These are phyloP conservation scores for Penicillium macrosclerotiorum DNA, from an alignment of 495 filamentous ascomycete species.

Conservation along the genomic window DNA sequence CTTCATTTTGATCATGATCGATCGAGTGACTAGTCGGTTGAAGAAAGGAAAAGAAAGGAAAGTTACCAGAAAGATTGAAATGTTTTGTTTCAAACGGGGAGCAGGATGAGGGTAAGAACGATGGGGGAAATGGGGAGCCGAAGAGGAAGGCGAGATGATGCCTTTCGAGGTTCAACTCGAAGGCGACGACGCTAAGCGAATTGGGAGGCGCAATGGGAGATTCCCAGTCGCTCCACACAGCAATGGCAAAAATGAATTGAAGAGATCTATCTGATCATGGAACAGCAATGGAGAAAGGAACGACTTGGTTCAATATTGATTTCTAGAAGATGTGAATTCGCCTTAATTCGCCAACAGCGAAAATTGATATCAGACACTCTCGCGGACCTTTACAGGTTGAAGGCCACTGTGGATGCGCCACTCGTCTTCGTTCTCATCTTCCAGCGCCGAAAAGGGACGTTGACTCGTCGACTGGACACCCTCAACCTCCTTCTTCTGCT, in stretches of 20 bases:
- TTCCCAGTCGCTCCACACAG: no score
- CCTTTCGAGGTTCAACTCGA: background rate
- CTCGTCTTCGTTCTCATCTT: slow-evolving; percentile 28
- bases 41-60: background rate
- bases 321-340: no score
- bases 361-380: slow-evolving; percentile 35
- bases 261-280: background rate
- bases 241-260: background rate
- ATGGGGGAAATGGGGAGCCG: background rate
- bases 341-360: no score
- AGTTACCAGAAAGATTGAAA: background rate
- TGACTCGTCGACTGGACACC: slow-evolving; percentile 2
- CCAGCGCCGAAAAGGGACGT: background rate
- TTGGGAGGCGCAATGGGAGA: no score
- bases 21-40: no score
- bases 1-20: slow-evolving; percentile 31
- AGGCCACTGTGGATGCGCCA: slow-evolving; percentile 27
- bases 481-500: slow-evolving; percentile 22
- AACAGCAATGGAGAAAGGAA: background rate
- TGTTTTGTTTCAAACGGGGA: no score
- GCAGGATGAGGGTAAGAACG: background rate
- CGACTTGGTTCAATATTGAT: no score
- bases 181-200: no score
- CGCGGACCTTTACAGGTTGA: slow-evolving; percentile 31
- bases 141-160: background rate